Base-by-base conservation (phyloP, 768 basidiomycete genomes). In the Termitomyces bulborhizus region DNA sequence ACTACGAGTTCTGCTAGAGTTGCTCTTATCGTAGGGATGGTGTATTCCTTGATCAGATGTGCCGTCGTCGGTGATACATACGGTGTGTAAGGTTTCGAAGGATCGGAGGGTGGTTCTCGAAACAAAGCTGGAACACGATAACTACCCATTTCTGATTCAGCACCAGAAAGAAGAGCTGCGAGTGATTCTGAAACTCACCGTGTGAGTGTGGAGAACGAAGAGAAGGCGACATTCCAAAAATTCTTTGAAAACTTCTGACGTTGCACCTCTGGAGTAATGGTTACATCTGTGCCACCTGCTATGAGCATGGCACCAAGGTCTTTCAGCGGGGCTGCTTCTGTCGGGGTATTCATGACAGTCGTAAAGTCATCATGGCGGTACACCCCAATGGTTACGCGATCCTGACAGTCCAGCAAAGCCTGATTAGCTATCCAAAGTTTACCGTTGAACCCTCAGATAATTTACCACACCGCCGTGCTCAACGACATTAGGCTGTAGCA, bases 211-310 rank as follows among this genome's bases (percentile, higher is more conserved):
- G 82, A 63, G 51, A 78, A 69, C 7, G 79, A 76, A 1, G 82
- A 77, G 59, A 85, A 79, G 1, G 73, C 71, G 46, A 82, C 70
- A 60, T 85, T 86, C 84, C 80, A 85, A 46, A 84, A 74, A 60
- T 85, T 85, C 70, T 87, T 87, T 2, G 68, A 59, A 57, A 79
- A 87, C 63, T 85, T 86, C 58, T 72, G 65, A 13, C 83, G 74
- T 62, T 84, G 84, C n/a, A 86, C 81, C 58, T 86, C 82, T 16
- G 80, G 72, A 12, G 76, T 77, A 51, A 83, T 71, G 0, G 60
- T 72, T 18, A 77, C 65, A 0, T 73, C 71, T 39, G 71, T 76
- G 5, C 83, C 83, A 18, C 83, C 83, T 8, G 65, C 62, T 49
- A 68, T 63, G 4, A 86, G 66, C 9, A 85, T 66, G 9, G 59